Evolutionary conservation across 208 protist species (phyloP).

Genomic region (Ichthyophonus hoferi): DNA sequence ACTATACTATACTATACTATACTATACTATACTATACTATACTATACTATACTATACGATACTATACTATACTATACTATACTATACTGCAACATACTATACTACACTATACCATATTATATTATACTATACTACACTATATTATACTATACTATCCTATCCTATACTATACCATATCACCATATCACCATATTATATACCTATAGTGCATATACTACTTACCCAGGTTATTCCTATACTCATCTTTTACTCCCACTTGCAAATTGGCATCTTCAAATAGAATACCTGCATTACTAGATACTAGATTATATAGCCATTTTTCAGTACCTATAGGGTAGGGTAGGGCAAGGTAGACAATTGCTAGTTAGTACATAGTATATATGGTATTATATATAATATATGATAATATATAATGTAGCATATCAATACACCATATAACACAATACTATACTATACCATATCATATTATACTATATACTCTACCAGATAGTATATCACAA

Average conservation of each 20-base stretch:
- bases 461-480: neutral
- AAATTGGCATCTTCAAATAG: slow-evolving; percentile 59
- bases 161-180: too few species aligned
- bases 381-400: neutral
- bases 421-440: neutral
- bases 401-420: neutral
- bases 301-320: neutral
- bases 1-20: too few species aligned
- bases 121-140: too few species aligned
- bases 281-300: slow-evolving; percentile 43
- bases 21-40: too few species aligned
- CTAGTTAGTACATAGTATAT: neutral
- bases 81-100: too few species aligned
- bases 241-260: slow-evolving; percentile 59
- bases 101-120: too few species aligned
- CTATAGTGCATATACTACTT: neutral
- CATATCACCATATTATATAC: too few species aligned
- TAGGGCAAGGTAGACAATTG: neutral
- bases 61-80: too few species aligned
- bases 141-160: too few species aligned
- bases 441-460: neutral
- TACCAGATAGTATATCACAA: neutral
- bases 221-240: slow-evolving; percentile 46
- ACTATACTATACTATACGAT: too few species aligned
- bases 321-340: neutral